Base-by-base conservation (phyloP, 169 alveolate genomes). In the Plasmodium vinckei region DNA sequence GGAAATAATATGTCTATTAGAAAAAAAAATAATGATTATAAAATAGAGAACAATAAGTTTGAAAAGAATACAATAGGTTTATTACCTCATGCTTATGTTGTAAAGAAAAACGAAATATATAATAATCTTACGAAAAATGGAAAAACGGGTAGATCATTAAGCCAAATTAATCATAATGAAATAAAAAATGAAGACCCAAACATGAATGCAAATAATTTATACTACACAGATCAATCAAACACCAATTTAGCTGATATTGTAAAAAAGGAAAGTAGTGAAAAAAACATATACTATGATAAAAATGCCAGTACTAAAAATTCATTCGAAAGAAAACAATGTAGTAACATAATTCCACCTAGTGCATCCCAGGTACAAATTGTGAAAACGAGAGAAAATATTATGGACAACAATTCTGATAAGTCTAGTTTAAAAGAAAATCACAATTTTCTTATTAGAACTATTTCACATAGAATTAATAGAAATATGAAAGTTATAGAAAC, bases 131-230 rank as follows among this genome's bases (percentile, higher is more conserved):
- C 21, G 3, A 51, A 27, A 17, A 63, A 61, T n/a, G 54, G 5
- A 33, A 73, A 73, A 54, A 23, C 46, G 5, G 73, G 73, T 13
- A 61, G 73, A 54, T 73, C 88, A 13, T 0, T 73, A 39, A 73
- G 68, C 17, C 71, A 72, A 12, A 46, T 49, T 56, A 60, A 60
- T 60, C 1, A 21, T 17, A 61, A 46, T 60, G 64, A 73, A 60
- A 73, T 15, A 0, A 65, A 61, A 73, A 61, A 33, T 73, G 25
- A 44, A 15, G 63, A 13, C 33, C 21, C 10, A 21, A 61, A 59
- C 42, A 39, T 59, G 72, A 64, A 49, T 25, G 23, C 42, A 72
- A 72, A 72, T 15, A 72, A 12, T 25, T 6, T 59, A 5, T 7
- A 19, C 57, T 39, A 72, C 1, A 64, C 17, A 57, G 61, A 60